Evolutionary conservation across 768 basidiomycete species (phyloP), one percentile per base, ranked within the genome.

Genomic region (Leccinum rimulosum): DNA sequence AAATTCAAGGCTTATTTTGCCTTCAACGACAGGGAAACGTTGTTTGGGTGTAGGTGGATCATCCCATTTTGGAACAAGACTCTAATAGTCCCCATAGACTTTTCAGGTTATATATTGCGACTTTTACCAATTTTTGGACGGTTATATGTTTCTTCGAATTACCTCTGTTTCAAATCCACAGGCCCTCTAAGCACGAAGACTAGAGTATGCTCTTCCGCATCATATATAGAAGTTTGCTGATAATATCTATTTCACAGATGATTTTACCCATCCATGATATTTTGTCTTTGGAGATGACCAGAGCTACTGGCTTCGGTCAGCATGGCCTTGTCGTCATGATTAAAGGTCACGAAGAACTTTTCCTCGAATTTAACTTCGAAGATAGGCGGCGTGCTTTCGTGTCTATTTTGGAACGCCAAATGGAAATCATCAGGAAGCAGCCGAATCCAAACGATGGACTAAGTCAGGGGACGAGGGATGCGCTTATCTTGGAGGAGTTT

Each of bases 301-400:
- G 88, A 72, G 91, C 95, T 2, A 90, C 91, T 63, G 85, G 91
- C 25, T 93, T 97, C 71, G 93, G 91, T 6, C 93, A 94, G 68
- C 84, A 89, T 67, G 96, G 96, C 28, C 82, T 98, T 19, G 85
- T 91, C 36, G 79, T 98, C 57, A 88, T 98, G 55, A 86, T 99
- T 65, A 92, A 90, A 67, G 96, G 96, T 1, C 94, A 98, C 69
- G 96, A 99, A 74, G 96, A 99, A 70, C 79, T 98, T 10, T 99
- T 99, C 79, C 90, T 98, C 66, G 97, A 99, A 74, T 96, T 99
- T 70, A 79, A 82, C 45, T 85, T 87, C 19, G 84, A 88, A 57
- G 88, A 91, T 56, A 87, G 91, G 62, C 85, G 96, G 25, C 81
- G 88, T 62, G 85, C 87, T 1, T 95, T 95, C 67, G 82, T 90